Conservation (phyloP, 2,329 filamentous ascomycete genomes). For the Dothistroma pini region DNA sequence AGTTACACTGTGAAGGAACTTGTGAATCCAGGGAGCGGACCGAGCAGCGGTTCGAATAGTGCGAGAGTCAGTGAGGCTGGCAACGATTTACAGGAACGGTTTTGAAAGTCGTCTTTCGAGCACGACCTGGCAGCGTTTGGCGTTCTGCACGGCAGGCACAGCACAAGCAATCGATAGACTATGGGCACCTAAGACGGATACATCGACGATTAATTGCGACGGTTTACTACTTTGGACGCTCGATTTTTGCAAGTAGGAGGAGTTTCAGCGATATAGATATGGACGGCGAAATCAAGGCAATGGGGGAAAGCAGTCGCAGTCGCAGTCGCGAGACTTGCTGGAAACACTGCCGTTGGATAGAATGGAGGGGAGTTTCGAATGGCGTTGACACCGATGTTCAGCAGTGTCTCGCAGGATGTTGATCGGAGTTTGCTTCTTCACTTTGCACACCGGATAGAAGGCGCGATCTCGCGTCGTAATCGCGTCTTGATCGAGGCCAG, state of each 20-base stretch:
- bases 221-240: constrained; percentile 1
- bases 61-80: constrained; percentile 33
- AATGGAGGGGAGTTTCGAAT: constrained; percentile 7
- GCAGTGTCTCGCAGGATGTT: constrained; percentile 6
- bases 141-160: constrained; percentile 1
- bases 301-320: constrained; percentile 8
- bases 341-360: constrained; percentile 15
- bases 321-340: constrained; percentile 26
- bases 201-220: neutral
- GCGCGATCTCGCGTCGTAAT: neutral
- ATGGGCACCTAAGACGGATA: neutral
- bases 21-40: constrained; percentile 60
- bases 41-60: constrained; percentile 57
- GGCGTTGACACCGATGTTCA: constrained; percentile 18
- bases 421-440: constrained; percentile 1
- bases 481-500: neutral
- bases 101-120: neutral
- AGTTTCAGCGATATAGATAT: constrained; percentile 30
- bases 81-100: constrained; percentile 32
- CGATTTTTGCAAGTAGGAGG: constrained; percentile 18
- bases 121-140: constrained; percentile 2
- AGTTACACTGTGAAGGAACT: constrained; percentile 66
- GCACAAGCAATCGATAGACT: constrained; percentile 7
- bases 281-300: constrained; percentile 21
- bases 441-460: constrained; percentile 4